Base-by-base conservation (phyloP, 2,329 filamentous ascomycete genomes). In the Aspergillus intermedius region DNA sequence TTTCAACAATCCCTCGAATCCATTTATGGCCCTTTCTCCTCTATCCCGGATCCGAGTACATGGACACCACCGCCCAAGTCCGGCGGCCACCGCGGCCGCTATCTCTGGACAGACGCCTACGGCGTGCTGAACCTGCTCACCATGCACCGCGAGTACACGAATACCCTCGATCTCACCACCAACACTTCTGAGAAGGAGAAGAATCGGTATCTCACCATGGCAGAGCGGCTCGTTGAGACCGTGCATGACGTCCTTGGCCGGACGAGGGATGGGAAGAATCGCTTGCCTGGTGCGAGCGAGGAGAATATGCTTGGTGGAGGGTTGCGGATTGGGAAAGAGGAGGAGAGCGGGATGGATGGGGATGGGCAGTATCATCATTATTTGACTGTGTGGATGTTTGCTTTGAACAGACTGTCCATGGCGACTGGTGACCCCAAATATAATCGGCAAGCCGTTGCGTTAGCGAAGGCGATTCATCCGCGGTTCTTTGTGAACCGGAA, bases 311-410 rank as follows among this genome's bases (percentile, higher is more conserved):
- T 83, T 0, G 66, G 65, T 2, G 80, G 80, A 2, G 80, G 80
- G 0, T 61, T 83, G 34, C 70, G 80, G 1, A 82, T 82, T 50
- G 80, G 80, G 22, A 83, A 82, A 59, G 52, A 70, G 10, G 66
- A 74, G 2, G 77, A 68, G 10, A 47, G 52, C 0, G 79, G 79
- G 0, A 58, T 66, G 1, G 78, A 82, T 46, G 69, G 73, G 6
- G 80, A 83, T 59, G 79, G 80, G 2, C 80, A 83, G 59, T 82
- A 83, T 51, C 78, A 81, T 54, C 80, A 82, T 55, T 82, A 82
- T 53, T 66, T 82, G 17, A 82, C 78, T 0, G 58, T 82, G 4
- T 83, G 80, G 80, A 81, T 82, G 78, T 82, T 81, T 58, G 78
- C 79, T 2, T 68, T 83, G 4, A 81, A 80, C 56, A 69, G 80